Evolutionary conservation across 2,329 filamentous ascomycete species (phyloP).

Genomic region (Ophiostoma australiae): DNA sequence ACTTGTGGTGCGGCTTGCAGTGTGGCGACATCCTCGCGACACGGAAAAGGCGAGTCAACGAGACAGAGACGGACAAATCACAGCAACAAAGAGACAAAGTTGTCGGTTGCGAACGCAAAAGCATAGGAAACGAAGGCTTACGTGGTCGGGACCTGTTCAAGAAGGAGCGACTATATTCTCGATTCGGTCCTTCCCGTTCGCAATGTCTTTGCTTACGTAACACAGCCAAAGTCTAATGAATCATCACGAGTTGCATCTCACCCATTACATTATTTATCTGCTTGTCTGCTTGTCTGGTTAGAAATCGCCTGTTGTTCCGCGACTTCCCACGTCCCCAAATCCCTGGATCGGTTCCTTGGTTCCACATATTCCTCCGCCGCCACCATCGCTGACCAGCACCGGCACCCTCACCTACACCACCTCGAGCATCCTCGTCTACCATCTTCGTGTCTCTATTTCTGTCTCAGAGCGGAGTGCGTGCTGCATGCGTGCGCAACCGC

Average conservation of each 20-base stretch:
- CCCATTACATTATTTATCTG: not conserved
- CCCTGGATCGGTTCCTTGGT: not conserved
- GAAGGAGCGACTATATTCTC: not conserved
- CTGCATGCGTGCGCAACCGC: conserved; percentile 1
- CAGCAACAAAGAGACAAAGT: not conserved
- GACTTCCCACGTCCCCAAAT: not conserved
- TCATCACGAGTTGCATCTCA: not conserved
- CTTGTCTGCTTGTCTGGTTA: not conserved
- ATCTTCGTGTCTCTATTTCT: not conserved
- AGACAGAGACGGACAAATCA: not conserved
- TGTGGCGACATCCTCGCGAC: not conserved
- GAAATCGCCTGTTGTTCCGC: no score
- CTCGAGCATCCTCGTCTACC: not conserved
- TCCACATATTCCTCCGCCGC: not conserved
- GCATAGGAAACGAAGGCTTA: not conserved
- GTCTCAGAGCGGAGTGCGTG: conserved; percentile 10
- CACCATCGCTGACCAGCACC: not conserved
- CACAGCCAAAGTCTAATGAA: not conserved
- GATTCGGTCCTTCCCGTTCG: not conserved
- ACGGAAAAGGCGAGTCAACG: not conserved
- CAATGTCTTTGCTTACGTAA: not conserved
- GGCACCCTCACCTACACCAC: not conserved
- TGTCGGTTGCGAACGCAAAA: not conserved
- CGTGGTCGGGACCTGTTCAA: not conserved
- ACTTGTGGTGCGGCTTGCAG: not conserved